Conservation (phyloP, 495 filamentous ascomycete genomes). For the Cairneyella variabilis region DNA sequence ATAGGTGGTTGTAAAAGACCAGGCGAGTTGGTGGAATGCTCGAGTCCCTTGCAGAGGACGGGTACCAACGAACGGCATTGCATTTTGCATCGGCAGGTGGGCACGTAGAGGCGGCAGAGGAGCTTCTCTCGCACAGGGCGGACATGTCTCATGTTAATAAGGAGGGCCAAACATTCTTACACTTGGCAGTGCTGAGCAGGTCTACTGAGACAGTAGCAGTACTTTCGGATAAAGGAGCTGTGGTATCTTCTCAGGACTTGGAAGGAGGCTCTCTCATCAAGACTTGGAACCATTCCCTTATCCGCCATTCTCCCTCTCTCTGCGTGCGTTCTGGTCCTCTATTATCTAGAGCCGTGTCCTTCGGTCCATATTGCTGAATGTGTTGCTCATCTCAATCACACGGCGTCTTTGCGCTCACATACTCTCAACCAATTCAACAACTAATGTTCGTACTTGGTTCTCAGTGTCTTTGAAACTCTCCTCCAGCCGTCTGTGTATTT, state of each 20-base stretch:
- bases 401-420: neutral
- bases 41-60: too few relatives aligned
- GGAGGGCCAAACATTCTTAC: neutral
- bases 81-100: neutral
- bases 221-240: too few relatives aligned
- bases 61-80: neutral
- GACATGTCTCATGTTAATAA: neutral
- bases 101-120: neutral
- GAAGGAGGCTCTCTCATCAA: too few relatives aligned
- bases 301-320: too few relatives aligned
- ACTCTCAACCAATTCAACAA: neutral
- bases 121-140: neutral
- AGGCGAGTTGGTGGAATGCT: too few relatives aligned
- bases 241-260: too few relatives aligned
- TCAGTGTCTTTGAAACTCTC: neutral
- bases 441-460: neutral
- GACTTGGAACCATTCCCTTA: too few relatives aligned
- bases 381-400: slow-evolving; percentile 1
- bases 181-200: too few relatives aligned
- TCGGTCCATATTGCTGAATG: neutral
- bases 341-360: neutral
- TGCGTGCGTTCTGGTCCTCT: neutral
- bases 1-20: too few relatives aligned
- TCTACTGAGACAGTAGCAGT: too few relatives aligned
- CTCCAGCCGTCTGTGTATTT: neutral